Base-by-base conservation (phyloP, 2,329 filamentous ascomycete genomes). In the Ophidiomyces ophidiicola region DNA sequence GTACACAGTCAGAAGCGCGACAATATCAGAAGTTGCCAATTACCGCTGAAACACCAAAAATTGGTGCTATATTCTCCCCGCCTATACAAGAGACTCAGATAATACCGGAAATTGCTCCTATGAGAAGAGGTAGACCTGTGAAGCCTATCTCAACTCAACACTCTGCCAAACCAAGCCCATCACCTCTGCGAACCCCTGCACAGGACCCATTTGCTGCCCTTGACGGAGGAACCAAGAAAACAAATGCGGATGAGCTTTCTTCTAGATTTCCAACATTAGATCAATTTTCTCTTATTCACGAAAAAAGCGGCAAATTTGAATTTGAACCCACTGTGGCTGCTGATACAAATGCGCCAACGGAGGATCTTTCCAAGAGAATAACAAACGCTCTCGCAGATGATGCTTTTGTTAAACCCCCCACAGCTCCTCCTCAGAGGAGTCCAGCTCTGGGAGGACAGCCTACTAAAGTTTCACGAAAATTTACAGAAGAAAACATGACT, bases 181-280 rank as follows among this genome's bases (percentile, higher is more conserved):
- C 82, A 4, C 80, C 84, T 0, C 72, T 77, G 48, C 73, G 78
- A 46, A 77, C 79, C 29, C 72, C 77, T 1, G 70, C 71, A 18
- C 77, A 74, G 32, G 90, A 98, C 58, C 90, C 90, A 0, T 98
- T 96, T 57, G 85, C 85, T 12, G 85, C 84, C 0, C 70, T 98
- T 18, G 90, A 98, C 56, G 72, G 80, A 2, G 78, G 72, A 41
- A 64, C 70, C 23, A 59, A 62, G 46, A 48, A 64, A 17, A 65
- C 65, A 5, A 70, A 73, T 15, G 67, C 69, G 2, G 90, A 96
- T 49, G 88, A 96, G 53, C 66, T 94, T 18, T 85, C 88, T 0
- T 72, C 76, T 19, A 75, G 82, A 37, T 98, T 94, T 50, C 90
- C 90, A 0, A 87, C 84, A 4, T 68, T 98, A 17, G 87, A 96